Evolutionary conservation across 768 basidiomycete genomes (phyloP).

Genomic region (Leccinum incarnatum): DNA sequence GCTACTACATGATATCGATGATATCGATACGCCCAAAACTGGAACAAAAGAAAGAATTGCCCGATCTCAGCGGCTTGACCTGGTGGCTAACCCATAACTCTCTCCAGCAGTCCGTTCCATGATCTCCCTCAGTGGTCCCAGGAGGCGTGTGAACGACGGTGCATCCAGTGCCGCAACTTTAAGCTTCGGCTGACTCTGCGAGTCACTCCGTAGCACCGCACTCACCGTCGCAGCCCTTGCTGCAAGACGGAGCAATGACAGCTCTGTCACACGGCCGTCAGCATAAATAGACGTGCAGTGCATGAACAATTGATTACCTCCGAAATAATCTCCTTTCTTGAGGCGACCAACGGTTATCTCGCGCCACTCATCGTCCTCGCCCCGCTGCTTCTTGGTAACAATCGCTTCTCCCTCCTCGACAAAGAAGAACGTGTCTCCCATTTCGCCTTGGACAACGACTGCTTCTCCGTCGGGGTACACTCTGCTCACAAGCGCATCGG

Average conservation of each 20-base stretch:
- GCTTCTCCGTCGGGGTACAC: slow-evolving; percentile 81
- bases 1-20: slow-evolving; percentile 7
- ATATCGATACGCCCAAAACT: neutral
- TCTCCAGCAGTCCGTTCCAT: slow-evolving; percentile 90
- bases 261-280: slow-evolving; percentile 51
- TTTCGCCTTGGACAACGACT: slow-evolving; percentile 90
- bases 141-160: slow-evolving; percentile 87
- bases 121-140: slow-evolving; percentile 89
- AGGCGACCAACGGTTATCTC: slow-evolving; percentile 74
- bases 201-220: slow-evolving; percentile 50
- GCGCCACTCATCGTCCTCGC: slow-evolving; percentile 53
- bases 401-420: slow-evolving; percentile 91
- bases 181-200: slow-evolving; percentile 55
- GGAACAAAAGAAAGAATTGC: neutral
- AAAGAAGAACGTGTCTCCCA: slow-evolving; percentile 97
- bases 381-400: slow-evolving; percentile 72
- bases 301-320: slow-evolving; percentile 52
- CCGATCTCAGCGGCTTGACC: slow-evolving; percentile 31
- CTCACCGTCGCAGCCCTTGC: slow-evolving; percentile 97
- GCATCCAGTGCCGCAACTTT: slow-evolving; percentile 94
- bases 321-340: slow-evolving; percentile 95
- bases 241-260: slow-evolving; percentile 83
- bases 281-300: neutral
- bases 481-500: slow-evolving; percentile 87
- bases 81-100: slow-evolving; percentile 47